Percentiles rank a stretch among this genome's conserved stretches.
Evolutionary conservation across 495 filamentous ascomycete genomes (phyloP).

Genomic region (Talaromyces borbonicus): DNA sequence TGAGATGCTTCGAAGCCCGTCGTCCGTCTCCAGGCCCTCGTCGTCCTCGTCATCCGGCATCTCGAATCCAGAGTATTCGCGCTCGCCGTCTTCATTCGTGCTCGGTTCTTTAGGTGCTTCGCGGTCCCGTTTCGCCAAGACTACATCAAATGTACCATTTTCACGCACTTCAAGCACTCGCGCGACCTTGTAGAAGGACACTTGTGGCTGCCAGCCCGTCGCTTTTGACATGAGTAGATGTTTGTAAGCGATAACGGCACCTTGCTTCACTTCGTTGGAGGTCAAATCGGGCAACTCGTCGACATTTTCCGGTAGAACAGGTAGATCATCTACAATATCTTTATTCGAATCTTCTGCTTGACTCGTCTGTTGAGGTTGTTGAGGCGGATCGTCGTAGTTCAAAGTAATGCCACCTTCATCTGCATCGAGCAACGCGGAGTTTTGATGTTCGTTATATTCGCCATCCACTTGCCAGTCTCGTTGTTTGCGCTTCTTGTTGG

Average conservation of each 20-base stretch:
- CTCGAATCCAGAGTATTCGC: conserved; percentile 56
- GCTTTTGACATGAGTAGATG: conserved; percentile 61
- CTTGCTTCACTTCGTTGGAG: conserved; percentile 42
- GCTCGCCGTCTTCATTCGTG: conserved; percentile 46
- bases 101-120: conserved; percentile 34
- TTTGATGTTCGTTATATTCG: conserved; percentile 3
- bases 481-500: conserved; percentile 49
- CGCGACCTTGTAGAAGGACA: conserved; percentile 59
- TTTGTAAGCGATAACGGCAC: conserved; percentile 73
- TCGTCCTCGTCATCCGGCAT: conserved; percentile 50
- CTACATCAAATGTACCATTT: conserved; percentile 43
- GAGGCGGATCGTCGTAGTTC: conserved; percentile 40
- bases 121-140: conserved; percentile 61
- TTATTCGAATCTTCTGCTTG: conserved; percentile 6
- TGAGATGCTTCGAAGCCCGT: conserved; percentile 40
- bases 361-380: background rate
- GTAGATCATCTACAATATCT: conserved; percentile 45
- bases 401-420: conserved; percentile 31
- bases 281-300: conserved; percentile 43
- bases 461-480: conserved; percentile 30
- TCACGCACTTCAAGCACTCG: conserved; percentile 44
- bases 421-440: conserved; percentile 1
- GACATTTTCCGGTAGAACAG: conserved; percentile 54
- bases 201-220: conserved; percentile 67
- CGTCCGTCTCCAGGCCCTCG: conserved; percentile 40